Percentiles rank a stretch among this genome's conserved stretches.
Evolutionary conservation across 371 early-diverging fungal genomes (phyloP).

Genomic region (Apophysomyces elegans): DNA sequence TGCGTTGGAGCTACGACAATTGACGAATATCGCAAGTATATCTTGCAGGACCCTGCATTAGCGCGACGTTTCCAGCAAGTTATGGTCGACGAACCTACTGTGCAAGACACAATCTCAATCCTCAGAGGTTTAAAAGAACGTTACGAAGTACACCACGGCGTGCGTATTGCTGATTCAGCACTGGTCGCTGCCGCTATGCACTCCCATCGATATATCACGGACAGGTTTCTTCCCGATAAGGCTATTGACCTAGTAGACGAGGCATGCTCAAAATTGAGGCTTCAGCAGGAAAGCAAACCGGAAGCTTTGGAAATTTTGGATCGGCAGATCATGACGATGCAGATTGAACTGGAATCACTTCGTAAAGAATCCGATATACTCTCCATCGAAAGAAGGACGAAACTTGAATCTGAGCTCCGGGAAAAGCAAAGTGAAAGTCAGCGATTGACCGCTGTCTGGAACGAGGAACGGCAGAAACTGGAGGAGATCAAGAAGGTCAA

Average conservation of each 20-base stretch:
- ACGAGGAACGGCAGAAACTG: constrained; percentile 69
- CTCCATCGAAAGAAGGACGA: constrained; percentile 73
- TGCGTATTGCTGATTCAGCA: constrained; percentile 83
- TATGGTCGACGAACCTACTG: constrained; percentile 66
- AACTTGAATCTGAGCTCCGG: constrained; percentile 67
- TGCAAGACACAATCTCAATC: constrained; percentile 87
- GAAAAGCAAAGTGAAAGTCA: constrained; percentile 67
- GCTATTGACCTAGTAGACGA: constrained; percentile 93
- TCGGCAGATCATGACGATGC: constrained; percentile 73
- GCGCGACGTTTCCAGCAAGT: constrained; percentile 88
- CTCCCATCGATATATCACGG: constrained; percentile 82
- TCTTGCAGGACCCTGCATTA: constrained; percentile 88
- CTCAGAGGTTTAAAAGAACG: constrained; percentile 81
- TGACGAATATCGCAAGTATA: constrained; percentile 85
- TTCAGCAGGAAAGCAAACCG: constrained; percentile 87
- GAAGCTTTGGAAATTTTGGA: constrained; percentile 77
- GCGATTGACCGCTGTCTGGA: constrained; percentile 71
- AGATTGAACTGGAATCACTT: constrained; percentile 77
- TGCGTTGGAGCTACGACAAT: constrained; percentile 92
- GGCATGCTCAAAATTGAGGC: constrained; percentile 81
- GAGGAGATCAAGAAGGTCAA: constrained; percentile 77
- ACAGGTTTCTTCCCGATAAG: constrained; percentile 62
- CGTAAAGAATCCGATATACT: constrained; percentile 74
- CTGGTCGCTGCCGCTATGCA: constrained; percentile 81
- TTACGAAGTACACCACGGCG: constrained; percentile 89